phyloP scores from a whole-genome alignment of 2,329 filamentous ascomycete genomes.

The Dryadomyces quercus-mongolicae region DNA sequence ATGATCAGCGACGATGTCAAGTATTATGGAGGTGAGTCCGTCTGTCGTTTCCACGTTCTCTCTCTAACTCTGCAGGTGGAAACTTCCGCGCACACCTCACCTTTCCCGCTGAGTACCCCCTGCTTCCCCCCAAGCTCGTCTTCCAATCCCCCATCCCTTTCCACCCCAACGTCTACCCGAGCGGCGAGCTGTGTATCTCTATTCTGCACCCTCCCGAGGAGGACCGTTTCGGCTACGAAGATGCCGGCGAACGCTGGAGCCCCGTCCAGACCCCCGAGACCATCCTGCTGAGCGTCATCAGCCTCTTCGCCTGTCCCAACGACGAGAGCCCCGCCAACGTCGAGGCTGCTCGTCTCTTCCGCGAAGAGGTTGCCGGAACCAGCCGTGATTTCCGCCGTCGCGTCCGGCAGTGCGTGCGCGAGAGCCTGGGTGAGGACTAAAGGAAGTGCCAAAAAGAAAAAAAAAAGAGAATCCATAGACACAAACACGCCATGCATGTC shows the following conservation, averaged over 20 bases:
- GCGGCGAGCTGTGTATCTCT: constrained; percentile 86
- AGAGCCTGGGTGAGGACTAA: constrained; percentile 65
- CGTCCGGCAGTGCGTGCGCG: constrained; percentile 67
- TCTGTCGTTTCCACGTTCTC: not conserved
- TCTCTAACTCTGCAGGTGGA: constrained; percentile 48
- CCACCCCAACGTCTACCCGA: constrained; percentile 87
- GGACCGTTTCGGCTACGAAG: constrained; percentile 89
- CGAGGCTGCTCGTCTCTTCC: constrained; percentile 79
- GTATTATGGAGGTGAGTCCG: constrained; percentile 69
- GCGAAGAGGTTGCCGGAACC: constrained; percentile 56
- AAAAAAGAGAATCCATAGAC: not conserved
- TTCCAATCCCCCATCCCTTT: constrained; percentile 77
- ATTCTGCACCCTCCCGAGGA: constrained; percentile 94
- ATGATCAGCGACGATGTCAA: constrained; percentile 95
- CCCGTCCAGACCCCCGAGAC: constrained; percentile 93
- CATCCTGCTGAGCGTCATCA: constrained; percentile 84
- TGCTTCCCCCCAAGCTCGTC: constrained; percentile 75
- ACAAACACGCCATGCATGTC: not conserved
- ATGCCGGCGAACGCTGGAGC: constrained; percentile 79
- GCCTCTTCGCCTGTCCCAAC: constrained; percentile 83
- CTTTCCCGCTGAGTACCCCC: constrained; percentile 80
- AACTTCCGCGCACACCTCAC: constrained; percentile 78
- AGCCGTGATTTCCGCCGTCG: constrained; percentile 64
- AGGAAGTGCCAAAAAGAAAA: not conserved
- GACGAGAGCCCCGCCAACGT: constrained; percentile 93